Evolutionary conservation across 345 rosid genomes (phyloP), one percentile per base, ranked within the genome.

Genomic region (Camelina sativa): DNA sequence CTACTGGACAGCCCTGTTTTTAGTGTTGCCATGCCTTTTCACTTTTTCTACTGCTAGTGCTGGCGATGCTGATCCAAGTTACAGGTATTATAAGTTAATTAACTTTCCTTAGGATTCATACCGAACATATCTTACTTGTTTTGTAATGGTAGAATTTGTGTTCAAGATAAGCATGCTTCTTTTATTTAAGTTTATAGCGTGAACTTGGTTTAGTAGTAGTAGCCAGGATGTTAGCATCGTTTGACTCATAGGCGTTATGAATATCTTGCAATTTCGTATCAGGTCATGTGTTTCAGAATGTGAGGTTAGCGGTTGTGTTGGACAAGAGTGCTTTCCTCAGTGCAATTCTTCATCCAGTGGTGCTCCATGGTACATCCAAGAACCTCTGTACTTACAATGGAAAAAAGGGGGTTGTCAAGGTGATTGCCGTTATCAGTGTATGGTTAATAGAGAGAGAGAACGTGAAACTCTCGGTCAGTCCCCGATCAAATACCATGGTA

Each of bases 401-500:
- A 84, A 85, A 68, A 83, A 84, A 74, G 81, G 86, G 93, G 88
- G 89, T 72, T 90, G 96, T 74, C 82, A 69, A 72, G 83, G 86
- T 79, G 96, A 90, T 73, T 90, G 96, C 30, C 87, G 83, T 44
- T 90, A 88, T 82, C 77, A 83, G 28, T 90, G 93, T 77, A 90
- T 88, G 90, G 74, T 90, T 83, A 74, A 71, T 62, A 80, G 86
- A 79, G 93, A 90, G 84, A 72, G 72, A 74, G 85, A 86, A 64
- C 83, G 87, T 40, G 87, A 76, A 67, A 62, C 76, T 40, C 76
- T 62, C 28, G 89, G 89, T 73, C 48, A 65, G 44, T 59, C 28
- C 67, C 93, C 96, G 12, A 79, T 86, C 65, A 90, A 90, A 82
- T 90, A 88, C 75, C 89, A 90, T 80, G 91, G 93, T 68, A 90